phyloP scores from a whole-genome alignment of 768 basidiomycete genomes.

The Serendipita sp. region DNA sequence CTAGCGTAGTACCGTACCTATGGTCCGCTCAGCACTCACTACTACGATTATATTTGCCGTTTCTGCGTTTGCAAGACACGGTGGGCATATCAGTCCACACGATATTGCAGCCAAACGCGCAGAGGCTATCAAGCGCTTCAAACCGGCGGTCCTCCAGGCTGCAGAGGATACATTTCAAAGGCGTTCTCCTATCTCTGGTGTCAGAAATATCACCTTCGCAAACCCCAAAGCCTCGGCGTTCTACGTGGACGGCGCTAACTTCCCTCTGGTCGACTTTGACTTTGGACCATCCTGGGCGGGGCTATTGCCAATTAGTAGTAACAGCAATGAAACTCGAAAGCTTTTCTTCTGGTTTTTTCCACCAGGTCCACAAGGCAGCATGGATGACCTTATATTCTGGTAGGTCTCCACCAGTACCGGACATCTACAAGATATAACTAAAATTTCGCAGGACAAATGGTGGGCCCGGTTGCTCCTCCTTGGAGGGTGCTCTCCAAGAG shows the following conservation, averaged over 20 bases:
- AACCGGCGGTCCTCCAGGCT: neutral
- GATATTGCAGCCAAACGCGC: neutral
- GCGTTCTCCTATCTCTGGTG: slow-evolving; percentile 10
- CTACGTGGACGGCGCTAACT: slow-evolving; percentile 45
- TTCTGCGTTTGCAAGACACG: neutral
- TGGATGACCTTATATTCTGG: slow-evolving; percentile 66
- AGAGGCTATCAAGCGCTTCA: neutral
- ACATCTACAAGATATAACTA: neutral
- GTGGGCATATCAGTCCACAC: neutral
- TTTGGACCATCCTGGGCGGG: slow-evolving; percentile 64
- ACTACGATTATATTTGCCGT: neutral
- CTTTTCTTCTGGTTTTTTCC: slow-evolving; percentile 80
- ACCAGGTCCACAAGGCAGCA: slow-evolving; percentile 51
- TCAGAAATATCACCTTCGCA: slow-evolving; percentile 54
- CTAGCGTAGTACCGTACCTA: neutral
- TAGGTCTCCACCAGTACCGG: slow-evolving; percentile 18
- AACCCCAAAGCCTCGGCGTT: slow-evolving; percentile 55
- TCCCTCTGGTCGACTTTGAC: slow-evolving; percentile 57
- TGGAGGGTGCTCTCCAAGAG: slow-evolving; percentile 56
- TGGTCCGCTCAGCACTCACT: neutral
- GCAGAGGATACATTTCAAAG: neutral
- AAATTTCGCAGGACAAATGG: slow-evolving; percentile 45
- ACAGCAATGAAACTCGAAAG: slow-evolving; percentile 49
- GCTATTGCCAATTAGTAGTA: slow-evolving; percentile 48
- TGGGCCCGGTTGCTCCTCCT: slow-evolving; percentile 63